phyloP scores from a whole-genome alignment of 2,329 filamentous ascomycete species.

The Neophaeococcomyces aloes region DNA sequence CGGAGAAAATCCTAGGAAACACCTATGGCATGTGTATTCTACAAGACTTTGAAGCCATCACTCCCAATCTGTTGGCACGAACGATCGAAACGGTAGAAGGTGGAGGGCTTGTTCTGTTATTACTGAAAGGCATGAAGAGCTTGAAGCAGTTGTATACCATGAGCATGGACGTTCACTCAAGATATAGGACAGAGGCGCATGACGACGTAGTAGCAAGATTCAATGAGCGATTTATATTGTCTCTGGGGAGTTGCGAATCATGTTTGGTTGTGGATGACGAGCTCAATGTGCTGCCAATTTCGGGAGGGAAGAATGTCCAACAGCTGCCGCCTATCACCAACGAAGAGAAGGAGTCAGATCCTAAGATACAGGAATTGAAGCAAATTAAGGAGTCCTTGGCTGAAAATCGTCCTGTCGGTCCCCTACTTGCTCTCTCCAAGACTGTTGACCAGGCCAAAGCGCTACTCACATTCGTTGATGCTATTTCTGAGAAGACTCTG shows the following conservation, averaged over 20 bases:
- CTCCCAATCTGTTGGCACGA: slow-evolving; percentile 87
- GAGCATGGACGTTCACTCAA: slow-evolving; percentile 94
- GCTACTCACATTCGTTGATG: slow-evolving; percentile 90
- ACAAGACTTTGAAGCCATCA: slow-evolving; percentile 95
- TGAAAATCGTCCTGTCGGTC: slow-evolving; percentile 77
- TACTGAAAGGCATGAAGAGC: slow-evolving; percentile 93
- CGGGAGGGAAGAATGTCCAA: slow-evolving; percentile 82
- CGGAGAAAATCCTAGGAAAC: slow-evolving; percentile 94
- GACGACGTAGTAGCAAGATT: slow-evolving; percentile 90
- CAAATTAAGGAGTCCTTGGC: slow-evolving; percentile 77
- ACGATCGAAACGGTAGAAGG: slow-evolving; percentile 98
- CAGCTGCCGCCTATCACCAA: slow-evolving; percentile 65
- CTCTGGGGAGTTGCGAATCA: slow-evolving; percentile 84
- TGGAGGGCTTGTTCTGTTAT: slow-evolving; percentile 76
- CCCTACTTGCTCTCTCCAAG: slow-evolving; percentile 70
- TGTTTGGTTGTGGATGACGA: slow-evolving; percentile 97
- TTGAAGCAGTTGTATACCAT: slow-evolving; percentile 94
- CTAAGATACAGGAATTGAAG: slow-evolving; percentile 64
- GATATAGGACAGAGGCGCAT: slow-evolving; percentile 93
- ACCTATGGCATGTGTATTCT: slow-evolving; percentile 98
- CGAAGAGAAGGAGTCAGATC: slow-evolving; percentile 60
- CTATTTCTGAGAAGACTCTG: slow-evolving; percentile 90
- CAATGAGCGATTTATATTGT: slow-evolving; percentile 94
- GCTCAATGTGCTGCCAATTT: slow-evolving; percentile 92
- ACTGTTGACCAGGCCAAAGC: slow-evolving; percentile 96